Conservation (phyloP, 2,329 filamentous ascomycete genomes). For the Colletotrichum nymphaeae region DNA sequence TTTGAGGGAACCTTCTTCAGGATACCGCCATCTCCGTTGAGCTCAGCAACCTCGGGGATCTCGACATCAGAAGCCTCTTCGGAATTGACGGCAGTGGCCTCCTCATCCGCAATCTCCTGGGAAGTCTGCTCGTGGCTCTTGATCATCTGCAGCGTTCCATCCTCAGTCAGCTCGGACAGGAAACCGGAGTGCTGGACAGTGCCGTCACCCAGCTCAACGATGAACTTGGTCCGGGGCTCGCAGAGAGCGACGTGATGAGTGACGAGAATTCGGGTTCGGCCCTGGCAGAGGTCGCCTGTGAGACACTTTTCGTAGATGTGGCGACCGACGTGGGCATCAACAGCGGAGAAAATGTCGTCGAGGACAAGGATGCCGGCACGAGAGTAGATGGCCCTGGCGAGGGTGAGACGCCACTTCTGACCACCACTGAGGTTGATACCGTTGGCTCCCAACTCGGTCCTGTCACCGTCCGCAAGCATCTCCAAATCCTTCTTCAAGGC, state of each 20-base stretch:
- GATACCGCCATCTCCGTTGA: constrained; percentile 49
- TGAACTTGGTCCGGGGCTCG: constrained; percentile 77
- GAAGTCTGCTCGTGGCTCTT: constrained; percentile 65
- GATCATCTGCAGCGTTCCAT: constrained; percentile 67
- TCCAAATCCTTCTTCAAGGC: constrained; percentile 81
- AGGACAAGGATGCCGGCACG: constrained; percentile 80
- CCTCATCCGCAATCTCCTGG: constrained; percentile 60
- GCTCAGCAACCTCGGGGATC: constrained; percentile 42
- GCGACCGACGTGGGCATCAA: constrained; percentile 84
- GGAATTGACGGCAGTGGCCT: constrained; percentile 67
- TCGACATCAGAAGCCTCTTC: constrained; percentile 56
- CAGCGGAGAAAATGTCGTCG: constrained; percentile 86
- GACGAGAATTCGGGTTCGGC: constrained; percentile 80
- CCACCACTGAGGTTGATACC: constrained; percentile 88
- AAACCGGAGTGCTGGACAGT: constrained; percentile 72
- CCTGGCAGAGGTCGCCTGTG: constrained; percentile 74
- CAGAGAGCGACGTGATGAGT: constrained; percentile 83
- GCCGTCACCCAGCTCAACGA: constrained; percentile 79
- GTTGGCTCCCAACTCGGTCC: constrained; percentile 85
- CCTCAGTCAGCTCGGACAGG: constrained; percentile 71
- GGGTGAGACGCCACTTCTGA: constrained; percentile 84
- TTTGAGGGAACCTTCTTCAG: constrained; percentile 64
- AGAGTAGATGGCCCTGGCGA: constrained; percentile 84
- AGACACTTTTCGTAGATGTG: constrained; percentile 83
- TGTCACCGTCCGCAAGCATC: constrained; percentile 80